Conservation (phyloP, 495 filamentous ascomycete genomes). For the Talaromyces stipitatus region DNA sequence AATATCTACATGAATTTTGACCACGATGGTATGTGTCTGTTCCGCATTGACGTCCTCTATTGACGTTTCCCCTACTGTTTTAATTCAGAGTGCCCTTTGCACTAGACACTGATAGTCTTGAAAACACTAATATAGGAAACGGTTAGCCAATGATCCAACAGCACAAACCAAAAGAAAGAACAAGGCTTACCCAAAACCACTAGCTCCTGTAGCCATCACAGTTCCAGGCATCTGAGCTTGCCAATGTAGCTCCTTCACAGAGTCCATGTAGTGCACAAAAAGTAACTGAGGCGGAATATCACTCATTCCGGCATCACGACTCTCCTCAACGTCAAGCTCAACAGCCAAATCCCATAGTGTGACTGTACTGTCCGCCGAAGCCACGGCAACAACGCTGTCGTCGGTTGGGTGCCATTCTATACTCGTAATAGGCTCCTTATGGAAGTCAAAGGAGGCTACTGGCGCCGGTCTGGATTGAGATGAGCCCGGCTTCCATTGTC, state of each 20-base stretch:
- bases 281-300: constrained; percentile 91
- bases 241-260: constrained; percentile 94
- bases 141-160: neutral
- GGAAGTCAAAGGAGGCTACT: constrained; percentile 85
- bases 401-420: constrained; percentile 97
- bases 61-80: neutral
- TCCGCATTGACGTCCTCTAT: neutral
- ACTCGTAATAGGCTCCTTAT: constrained; percentile 91
- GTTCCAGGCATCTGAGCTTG: constrained; percentile 93
- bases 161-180: constrained; percentile 4
- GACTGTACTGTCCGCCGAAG: constrained; percentile 86
- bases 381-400: constrained; percentile 88
- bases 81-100: neutral
- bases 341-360: constrained; percentile 97
- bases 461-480: constrained; percentile 50
- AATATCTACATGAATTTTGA: neutral
- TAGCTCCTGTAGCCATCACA: constrained; percentile 81
- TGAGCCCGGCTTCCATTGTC: constrained; percentile 76
- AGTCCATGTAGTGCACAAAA: constrained; percentile 93
- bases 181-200: constrained; percentile 61
- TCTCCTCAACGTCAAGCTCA: constrained; percentile 94
- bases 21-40: neutral
- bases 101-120: constrained; percentile 57
- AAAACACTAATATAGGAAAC: constrained; percentile 44
- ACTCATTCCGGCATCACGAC: constrained; percentile 73